A percentile compares a stretch with the other conserved stretches of the same genome.
phyloP scores from a whole-genome alignment of 1,139 yeast genomes.

The Scheffersomyces segobiensis region DNA sequence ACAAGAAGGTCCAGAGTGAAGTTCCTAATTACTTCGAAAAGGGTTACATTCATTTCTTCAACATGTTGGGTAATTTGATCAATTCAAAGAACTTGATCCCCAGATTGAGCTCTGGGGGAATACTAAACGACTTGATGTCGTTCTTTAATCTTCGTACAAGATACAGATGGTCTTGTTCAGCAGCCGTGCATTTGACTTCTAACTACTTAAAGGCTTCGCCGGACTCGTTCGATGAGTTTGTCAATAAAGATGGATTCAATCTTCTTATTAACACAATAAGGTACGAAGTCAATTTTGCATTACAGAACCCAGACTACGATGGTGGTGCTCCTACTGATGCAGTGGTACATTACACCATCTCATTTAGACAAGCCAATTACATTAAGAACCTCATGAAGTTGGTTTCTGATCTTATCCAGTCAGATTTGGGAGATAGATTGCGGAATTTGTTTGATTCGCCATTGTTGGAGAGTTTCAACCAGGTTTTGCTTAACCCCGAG shows the following conservation, averaged over 20 bases:
- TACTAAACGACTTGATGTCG: conserved; percentile 64
- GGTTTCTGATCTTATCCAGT: conserved; percentile 62
- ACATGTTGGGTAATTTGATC: conserved; percentile 57
- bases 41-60: conserved; percentile 56
- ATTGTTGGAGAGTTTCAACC: conserved; percentile 59
- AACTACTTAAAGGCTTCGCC: conserved; percentile 50
- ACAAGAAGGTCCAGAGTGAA: conserved; percentile 44
- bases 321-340: conserved; percentile 55
- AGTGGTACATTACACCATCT: conserved; percentile 52
- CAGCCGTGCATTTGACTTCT: conserved; percentile 64
- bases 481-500: conserved; percentile 55
- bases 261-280: conserved; percentile 60
- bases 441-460: conserved; percentile 87
- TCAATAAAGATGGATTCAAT: conserved; percentile 65
- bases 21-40: conserved; percentile 40
- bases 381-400: conserved; percentile 60
- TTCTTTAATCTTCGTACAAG: conserved; percentile 56
- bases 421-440: conserved; percentile 80
- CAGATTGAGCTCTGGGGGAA: conserved; percentile 61
- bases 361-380: conserved; percentile 65
- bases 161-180: conserved; percentile 60
- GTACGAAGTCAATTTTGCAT: conserved; percentile 67
- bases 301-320: conserved; percentile 54
- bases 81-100: conserved; percentile 53
- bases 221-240: conserved; percentile 58